phyloP scores from a whole-genome alignment of 495 filamentous ascomycete genomes.

The Aspergillus asperescens region DNA sequence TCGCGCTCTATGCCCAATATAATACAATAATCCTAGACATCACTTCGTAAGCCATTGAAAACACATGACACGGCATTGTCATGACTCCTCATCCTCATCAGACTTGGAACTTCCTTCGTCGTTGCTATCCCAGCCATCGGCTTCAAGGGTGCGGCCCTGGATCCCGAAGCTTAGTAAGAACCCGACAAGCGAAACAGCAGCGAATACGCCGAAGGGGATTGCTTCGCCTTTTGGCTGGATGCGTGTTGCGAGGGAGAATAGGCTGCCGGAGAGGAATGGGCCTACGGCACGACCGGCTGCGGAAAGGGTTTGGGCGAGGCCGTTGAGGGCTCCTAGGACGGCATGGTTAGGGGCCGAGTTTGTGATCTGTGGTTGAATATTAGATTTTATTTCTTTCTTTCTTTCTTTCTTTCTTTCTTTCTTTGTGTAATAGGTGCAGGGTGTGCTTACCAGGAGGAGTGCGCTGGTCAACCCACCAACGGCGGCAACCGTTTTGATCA shows the following conservation, averaged over 20 bases:
- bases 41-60: background rate
- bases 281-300: conserved; percentile 86
- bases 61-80: background rate
- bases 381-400: no score
- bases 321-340: conserved; percentile 85
- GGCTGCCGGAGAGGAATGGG: conserved; percentile 76
- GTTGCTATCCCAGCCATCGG: conserved; percentile 56
- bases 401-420: no score
- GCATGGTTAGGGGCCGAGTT: conserved; percentile 85
- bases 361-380: conserved; percentile 68
- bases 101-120: conserved; percentile 45
- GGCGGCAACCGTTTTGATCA: conserved; percentile 83
- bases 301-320: conserved; percentile 88
- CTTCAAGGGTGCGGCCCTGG: conserved; percentile 53
- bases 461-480: conserved; percentile 87
- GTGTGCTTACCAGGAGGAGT: conserved; percentile 65
- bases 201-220: conserved; percentile 78
- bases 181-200: conserved; percentile 67
- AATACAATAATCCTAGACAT: background rate
- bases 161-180: conserved; percentile 73
- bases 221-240: conserved; percentile 77
- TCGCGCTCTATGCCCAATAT: no score
- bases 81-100: conserved; percentile 35
- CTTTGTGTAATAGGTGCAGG: background rate
- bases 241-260: conserved; percentile 69